Percentiles rank a stretch among this genome's conserved stretches.
Conservation (phyloP, 495 filamentous ascomycete genomes). For the Podospora pseudoanserina region DNA sequence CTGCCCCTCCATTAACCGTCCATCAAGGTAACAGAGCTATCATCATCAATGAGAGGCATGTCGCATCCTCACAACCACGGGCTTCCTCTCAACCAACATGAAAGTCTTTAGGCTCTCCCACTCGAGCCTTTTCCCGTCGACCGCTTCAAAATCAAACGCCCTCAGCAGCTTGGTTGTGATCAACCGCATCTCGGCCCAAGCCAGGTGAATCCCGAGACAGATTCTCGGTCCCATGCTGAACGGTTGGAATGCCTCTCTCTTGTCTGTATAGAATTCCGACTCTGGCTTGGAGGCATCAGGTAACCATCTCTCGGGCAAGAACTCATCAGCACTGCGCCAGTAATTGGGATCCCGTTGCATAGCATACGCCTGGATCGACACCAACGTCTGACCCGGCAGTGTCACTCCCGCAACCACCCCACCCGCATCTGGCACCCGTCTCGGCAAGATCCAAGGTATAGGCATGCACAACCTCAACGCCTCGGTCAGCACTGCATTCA, state of each 20-base stretch:
- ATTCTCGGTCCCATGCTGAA: constrained; percentile 53
- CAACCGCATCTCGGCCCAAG: constrained; percentile 49
- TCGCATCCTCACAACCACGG: background rate
- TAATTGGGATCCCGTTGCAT: constrained; percentile 28
- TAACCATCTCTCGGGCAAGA: constrained; percentile 48
- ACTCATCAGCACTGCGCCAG: constrained; percentile 17
- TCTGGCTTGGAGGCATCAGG: constrained; percentile 35
- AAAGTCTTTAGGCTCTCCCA: constrained; percentile 7
- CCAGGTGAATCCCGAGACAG: constrained; percentile 54
- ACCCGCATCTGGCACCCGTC: constrained; percentile 30
- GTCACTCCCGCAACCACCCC: constrained; percentile 31
- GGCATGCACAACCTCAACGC: constrained; percentile 41
- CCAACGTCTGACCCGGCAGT: constrained; percentile 30
- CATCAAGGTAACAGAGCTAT: background rate
- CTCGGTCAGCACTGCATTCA: constrained; percentile 47
- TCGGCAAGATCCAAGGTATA: constrained; percentile 31
- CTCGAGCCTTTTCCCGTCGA: background rate
- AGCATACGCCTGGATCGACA: constrained; percentile 32
- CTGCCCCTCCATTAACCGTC: background rate
- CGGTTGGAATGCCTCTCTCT: constrained; percentile 45
- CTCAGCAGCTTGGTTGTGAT: constrained; percentile 50
- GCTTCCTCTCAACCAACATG: constrained; percentile 9
- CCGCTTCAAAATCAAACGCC: constrained; percentile 45
- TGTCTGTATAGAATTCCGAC: constrained; percentile 39
- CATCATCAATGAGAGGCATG: background rate